Conservation (phyloP, 192 early-diverging fungal genomes). For the Rhizoclosmatium globosum region DNA sequence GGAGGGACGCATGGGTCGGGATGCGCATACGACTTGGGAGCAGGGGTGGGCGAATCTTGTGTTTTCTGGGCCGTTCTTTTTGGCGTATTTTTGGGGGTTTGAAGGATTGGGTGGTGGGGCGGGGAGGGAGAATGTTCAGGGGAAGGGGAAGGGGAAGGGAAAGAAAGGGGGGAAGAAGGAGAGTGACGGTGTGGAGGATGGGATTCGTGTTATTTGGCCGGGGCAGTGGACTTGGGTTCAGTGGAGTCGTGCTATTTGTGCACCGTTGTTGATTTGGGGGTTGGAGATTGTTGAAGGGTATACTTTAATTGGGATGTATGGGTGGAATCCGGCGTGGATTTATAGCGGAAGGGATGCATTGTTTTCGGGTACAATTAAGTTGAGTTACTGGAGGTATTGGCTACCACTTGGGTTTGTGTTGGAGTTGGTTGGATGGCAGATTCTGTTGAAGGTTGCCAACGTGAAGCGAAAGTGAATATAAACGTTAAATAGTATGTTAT, state of each 20-base stretch:
- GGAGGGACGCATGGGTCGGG: background rate
- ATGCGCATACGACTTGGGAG: slow-evolving; percentile 22
- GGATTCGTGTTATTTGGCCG: background rate
- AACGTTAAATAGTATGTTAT: too few species aligned
- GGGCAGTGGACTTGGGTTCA: background rate
- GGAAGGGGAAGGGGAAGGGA: background rate
- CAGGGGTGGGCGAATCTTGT: slow-evolving; percentile 19
- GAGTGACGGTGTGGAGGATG: background rate
- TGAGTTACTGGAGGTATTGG: slow-evolving; percentile 45
- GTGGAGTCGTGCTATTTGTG: background rate
- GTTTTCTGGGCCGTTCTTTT: slow-evolving; percentile 16
- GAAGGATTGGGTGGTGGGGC: background rate
- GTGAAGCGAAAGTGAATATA: background rate
- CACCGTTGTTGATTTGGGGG: slow-evolving; percentile 23
- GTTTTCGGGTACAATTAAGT: slow-evolving; percentile 35
- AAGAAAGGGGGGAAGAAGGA: background rate
- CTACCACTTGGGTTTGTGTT: slow-evolving; percentile 17
- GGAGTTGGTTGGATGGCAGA: background rate
- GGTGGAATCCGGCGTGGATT: slow-evolving; percentile 44
- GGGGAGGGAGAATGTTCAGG: background rate
- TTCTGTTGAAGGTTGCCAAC: background rate
- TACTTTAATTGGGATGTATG: slow-evolving; percentile 34
- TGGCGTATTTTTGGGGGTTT: background rate
- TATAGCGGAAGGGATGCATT: slow-evolving; percentile 34
- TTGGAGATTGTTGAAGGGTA: slow-evolving; percentile 23